These are phyloP conservation scores for Acanthamoeba culbertsoni DNA, from an alignment of 208 protist genomes.

Conservation along the genomic window DNA sequence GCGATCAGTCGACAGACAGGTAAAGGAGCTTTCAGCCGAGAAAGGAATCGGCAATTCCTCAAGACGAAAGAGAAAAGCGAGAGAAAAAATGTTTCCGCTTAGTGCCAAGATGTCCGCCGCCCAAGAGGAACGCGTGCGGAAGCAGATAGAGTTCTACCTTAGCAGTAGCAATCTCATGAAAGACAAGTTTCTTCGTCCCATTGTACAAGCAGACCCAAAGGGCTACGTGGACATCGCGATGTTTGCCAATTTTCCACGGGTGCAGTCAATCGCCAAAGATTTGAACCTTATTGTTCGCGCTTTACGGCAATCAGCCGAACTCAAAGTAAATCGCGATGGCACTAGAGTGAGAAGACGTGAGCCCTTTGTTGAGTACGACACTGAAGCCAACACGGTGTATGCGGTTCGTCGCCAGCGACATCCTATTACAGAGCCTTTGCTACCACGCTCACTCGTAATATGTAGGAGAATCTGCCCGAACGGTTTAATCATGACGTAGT, in stretches of 20 bases:
- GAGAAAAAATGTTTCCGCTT: too few species aligned
- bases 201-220: not conserved
- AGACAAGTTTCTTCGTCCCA: slow-evolving; percentile 23
- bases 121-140: not conserved
- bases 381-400: not conserved
- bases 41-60: too few species aligned
- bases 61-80: too few species aligned
- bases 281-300: not conserved
- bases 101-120: too few species aligned
- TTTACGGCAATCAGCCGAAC: not conserved
- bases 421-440: not conserved
- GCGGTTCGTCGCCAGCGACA: not conserved
- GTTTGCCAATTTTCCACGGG: not conserved
- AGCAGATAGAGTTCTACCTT: slow-evolving; percentile 46
- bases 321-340: not conserved
- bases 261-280: not conserved
- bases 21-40: too few species aligned
- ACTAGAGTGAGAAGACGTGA: not conserved
- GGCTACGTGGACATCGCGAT: slow-evolving; percentile 37
- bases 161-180: slow-evolving; percentile 33
- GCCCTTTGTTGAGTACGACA: not conserved
- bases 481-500: not conserved
- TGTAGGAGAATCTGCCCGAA: not conserved
- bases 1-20: too few species aligned
- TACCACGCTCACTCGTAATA: not conserved